Percentiles rank a stretch among this genome's conserved stretches.
Conservation (phyloP, 1,284 basidiomycete species). For the Leccinum glutinopallens region DNA sequence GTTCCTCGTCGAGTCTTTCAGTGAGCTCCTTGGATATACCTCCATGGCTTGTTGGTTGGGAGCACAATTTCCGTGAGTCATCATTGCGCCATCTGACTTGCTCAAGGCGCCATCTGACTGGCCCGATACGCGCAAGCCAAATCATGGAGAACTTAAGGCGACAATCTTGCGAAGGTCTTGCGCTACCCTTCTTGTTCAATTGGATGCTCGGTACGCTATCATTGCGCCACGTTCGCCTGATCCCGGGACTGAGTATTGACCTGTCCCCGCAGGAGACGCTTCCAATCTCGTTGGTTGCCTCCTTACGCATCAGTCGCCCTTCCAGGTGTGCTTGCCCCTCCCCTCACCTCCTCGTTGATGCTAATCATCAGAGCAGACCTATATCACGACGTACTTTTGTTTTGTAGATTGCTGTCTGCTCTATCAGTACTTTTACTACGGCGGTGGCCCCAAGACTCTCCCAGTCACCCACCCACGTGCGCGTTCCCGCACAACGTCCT, state of each 20-base stretch:
- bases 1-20: constrained; percentile 33
- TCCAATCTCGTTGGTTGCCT: constrained; percentile 91
- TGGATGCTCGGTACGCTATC: constrained; percentile 79
- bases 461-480: constrained; percentile 41
- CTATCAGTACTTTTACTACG: constrained; percentile 80
- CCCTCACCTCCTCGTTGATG: constrained; percentile 4
- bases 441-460: constrained; percentile 35
- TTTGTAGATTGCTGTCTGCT: constrained; percentile 75
- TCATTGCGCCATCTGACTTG: constrained; percentile 7
- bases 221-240: constrained; percentile 7
- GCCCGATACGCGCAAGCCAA: constrained; percentile 50
- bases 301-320: constrained; percentile 90
- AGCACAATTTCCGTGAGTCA: constrained; percentile 86
- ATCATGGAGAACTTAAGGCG: constrained; percentile 77
- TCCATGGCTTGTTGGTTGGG: constrained; percentile 90
- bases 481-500: constrained; percentile 46
- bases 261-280: constrained; percentile 66
- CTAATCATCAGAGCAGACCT: constrained; percentile 57
- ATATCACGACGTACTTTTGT: constrained; percentile 87
- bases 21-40: constrained; percentile 66
- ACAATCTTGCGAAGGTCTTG: constrained; percentile 83
- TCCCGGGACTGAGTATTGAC: constrained; percentile 12
- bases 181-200: constrained; percentile 86
- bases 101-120: constrained; percentile 17
- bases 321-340: constrained; percentile 65